Evolutionary conservation across 495 filamentous ascomycete species (phyloP), one percentile per base, ranked within the genome.

Genomic region (Penicillium turbatum): DNA sequence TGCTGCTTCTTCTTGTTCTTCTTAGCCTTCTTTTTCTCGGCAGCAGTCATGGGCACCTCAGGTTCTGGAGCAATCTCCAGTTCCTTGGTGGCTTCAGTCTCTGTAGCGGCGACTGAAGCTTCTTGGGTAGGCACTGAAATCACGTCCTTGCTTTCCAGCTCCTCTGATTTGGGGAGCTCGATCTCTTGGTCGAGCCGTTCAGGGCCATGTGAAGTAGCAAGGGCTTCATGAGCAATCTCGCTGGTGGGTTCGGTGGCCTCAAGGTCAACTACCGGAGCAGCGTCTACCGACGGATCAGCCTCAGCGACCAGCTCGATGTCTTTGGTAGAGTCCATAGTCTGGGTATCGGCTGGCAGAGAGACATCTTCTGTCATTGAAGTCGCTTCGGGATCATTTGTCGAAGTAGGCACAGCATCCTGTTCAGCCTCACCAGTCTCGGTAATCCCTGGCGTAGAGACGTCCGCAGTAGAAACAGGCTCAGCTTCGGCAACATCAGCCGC

Each of bases 11-110:
- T 65, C 48, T 57, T 39, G 24, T 15, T 32, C 26, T 53, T 55
- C 45, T 60, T 48, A n/a, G 59, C 53, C 27, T 46, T 36, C 12
- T 58, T 43, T 16, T 16, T 42, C 53, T 62, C 54, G 30, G 40
- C 48, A n/a, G 24, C 34, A 9, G 39, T 52, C 41, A 48, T 41
- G 21, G 16, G 38, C 21, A 35, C 54, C 36, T 45, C 48, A 6
- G 37, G 10, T 29, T 55, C 52, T 6, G 31, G 17, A 9, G 53
- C 21, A 8, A 37, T 13, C 15, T 56, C 34, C 21, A 51, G 19
- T 21, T 53, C 49, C 8, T 43, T 45, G 15, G 47, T 9, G 6
- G 9, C n/a, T 5, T 60, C 51, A 9, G 39, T 24, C 17, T 41
- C 36, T 21, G 24, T 2, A n/a, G 15, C 17, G 4, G 24, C 2